Evolutionary conservation across 1,139 yeast species (phyloP).

Genomic region (Yueomyces sp.): DNA sequence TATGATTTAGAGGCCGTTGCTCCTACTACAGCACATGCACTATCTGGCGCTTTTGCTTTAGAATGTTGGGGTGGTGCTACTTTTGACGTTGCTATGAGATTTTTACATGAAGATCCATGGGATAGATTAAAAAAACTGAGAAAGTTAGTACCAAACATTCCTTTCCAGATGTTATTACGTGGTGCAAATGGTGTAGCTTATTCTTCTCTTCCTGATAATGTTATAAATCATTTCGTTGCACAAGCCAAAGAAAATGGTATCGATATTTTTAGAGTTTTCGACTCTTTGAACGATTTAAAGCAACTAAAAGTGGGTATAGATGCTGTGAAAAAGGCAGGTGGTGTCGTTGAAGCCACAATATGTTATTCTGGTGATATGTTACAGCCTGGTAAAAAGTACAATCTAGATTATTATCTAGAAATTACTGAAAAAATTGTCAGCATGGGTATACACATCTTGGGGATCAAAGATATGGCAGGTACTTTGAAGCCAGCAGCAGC

Average conservation of each 20-base stretch:
- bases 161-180: slow-evolving; percentile 97
- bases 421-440: slow-evolving; percentile 75
- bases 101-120: slow-evolving; percentile 98
- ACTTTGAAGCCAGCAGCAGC: slow-evolving; percentile 96
- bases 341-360: slow-evolving; percentile 95
- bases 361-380: slow-evolving; percentile 99
- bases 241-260: slow-evolving; percentile 96
- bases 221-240: slow-evolving; percentile 88
- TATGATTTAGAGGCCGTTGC: slow-evolving; percentile 86
- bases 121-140: slow-evolving; percentile 81
- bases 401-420: slow-evolving; percentile 73
- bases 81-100: slow-evolving; percentile 96
- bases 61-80: slow-evolving; percentile 99
- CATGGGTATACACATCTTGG: slow-evolving; percentile 94
- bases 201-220: slow-evolving; percentile 94
- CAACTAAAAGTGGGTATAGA: slow-evolving; percentile 96
- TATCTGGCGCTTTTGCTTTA: slow-evolving; percentile 81
- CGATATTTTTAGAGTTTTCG: slow-evolving; percentile 94
- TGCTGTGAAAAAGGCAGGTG: slow-evolving; percentile 96
- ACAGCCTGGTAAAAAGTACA: slow-evolving; percentile 87
- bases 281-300: slow-evolving; percentile 90
- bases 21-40: slow-evolving; percentile 83
- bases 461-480: slow-evolving; percentile 99
- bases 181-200: slow-evolving; percentile 99
- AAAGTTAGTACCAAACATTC: slow-evolving; percentile 89